Evolutionary conservation across 306 rosid species (phyloP).

Genomic region (Corylus heterophylla): DNA sequence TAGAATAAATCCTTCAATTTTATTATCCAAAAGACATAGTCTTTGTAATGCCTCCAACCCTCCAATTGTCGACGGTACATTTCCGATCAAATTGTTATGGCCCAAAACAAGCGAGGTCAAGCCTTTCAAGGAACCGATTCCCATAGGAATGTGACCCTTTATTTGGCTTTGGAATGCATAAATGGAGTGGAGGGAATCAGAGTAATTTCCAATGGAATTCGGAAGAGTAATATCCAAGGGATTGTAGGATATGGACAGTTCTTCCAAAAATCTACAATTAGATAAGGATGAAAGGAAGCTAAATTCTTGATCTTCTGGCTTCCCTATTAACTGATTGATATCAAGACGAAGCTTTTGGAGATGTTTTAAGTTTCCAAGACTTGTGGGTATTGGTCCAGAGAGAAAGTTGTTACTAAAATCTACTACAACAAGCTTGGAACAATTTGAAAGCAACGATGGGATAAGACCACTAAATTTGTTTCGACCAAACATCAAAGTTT

Average conservation of each 20-base stretch:
- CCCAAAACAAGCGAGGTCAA: neutral
- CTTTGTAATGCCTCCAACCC: too few relatives aligned
- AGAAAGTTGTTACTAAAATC: neutral
- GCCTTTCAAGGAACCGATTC: neutral
- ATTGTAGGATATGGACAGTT: neutral
- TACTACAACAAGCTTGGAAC: neutral
- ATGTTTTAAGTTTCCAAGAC: neutral
- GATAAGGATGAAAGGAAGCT: neutral
- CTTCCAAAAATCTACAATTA: neutral
- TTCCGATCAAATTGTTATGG: too few relatives aligned
- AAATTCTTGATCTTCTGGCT: neutral
- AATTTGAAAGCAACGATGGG: neutral
- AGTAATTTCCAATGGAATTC: neutral
- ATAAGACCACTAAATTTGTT: neutral
- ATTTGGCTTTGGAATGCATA: neutral
- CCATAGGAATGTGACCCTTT: neutral
- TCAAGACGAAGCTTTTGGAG: neutral
- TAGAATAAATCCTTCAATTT: too few relatives aligned
- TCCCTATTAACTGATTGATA: neutral
- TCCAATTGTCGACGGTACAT: too few relatives aligned
- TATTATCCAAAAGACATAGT: too few relatives aligned
- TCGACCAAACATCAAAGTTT: fast-evolving
- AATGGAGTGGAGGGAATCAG: neutral
- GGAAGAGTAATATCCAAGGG: neutral
- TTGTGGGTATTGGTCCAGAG: neutral